Evolutionary conservation across 768 basidiomycete genomes (phyloP).

Genomic region (Lanmaoa pseudosensibilis): DNA sequence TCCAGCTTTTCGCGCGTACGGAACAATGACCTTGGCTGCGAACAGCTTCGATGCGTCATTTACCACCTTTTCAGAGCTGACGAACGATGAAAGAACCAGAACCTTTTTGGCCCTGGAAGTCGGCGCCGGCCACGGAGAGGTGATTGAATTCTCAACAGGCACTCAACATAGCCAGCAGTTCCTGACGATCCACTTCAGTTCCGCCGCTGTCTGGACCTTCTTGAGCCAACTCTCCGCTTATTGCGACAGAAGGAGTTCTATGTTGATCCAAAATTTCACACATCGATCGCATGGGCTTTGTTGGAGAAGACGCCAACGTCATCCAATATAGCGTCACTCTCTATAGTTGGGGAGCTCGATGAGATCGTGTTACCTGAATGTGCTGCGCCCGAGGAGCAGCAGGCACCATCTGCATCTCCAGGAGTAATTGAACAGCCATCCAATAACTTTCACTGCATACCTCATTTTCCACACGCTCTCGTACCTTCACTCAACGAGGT

Average conservation of each 20-base stretch:
- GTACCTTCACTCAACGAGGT: conserved; percentile 50
- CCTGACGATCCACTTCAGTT: conserved; percentile 48
- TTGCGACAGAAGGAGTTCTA: conserved; percentile 83
- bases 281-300: conserved; percentile 87
- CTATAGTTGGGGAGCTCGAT: background rate
- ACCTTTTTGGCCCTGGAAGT: conserved; percentile 80
- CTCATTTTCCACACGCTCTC: conserved; percentile 48
- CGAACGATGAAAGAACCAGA: conserved; percentile 79
- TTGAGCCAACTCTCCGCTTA: conserved; percentile 56
- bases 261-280: conserved; percentile 77
- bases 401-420: conserved; percentile 1
- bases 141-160: conserved; percentile 32
- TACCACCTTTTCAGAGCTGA: conserved; percentile 64
- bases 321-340: conserved; percentile 4
- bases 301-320: conserved; percentile 38
- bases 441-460: conserved; percentile 46
- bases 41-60: conserved; percentile 74
- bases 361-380: conserved; percentile 1
- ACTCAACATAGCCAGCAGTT: background rate
- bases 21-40: conserved; percentile 9
- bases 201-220: conserved; percentile 47
- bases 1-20: conserved; percentile 1
- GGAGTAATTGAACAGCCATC: conserved; percentile 8
- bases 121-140: conserved; percentile 81
- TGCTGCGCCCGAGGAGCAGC: conserved; percentile 4